Base-by-base conservation (phyloP, 495 filamentous ascomycete genomes). In the Penicillium alfredii region DNA sequence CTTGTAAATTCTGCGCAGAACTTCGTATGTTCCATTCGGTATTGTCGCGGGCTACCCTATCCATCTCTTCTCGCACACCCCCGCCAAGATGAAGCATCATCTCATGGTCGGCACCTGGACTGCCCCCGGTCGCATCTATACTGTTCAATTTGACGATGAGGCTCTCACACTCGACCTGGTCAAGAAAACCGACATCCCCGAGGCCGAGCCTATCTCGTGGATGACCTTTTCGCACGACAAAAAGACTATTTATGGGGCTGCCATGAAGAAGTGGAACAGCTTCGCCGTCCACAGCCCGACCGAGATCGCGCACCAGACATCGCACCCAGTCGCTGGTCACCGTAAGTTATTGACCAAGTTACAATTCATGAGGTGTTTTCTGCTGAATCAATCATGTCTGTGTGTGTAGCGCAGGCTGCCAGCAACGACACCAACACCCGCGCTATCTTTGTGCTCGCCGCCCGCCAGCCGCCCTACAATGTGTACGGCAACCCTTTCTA, bases 401-500 rank as follows among this genome's bases (percentile, higher is more conserved):
- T n/a, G n/a, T n/a, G n/a, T n/a, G 4, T 55, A 88, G 83, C 81
- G 30, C 61, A 71, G 44, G 86, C 86, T 32, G 62, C 75, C 51
- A 76, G 71, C 53, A 58, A 73, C 46, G 76, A 81, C 22, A 84
- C 82, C 43, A 86, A 86, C 61, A 92, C 86, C 8, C 75, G 86
- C 38, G 86, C 86, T 46, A 92, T 92, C 61, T 92, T 92, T 62
- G 71, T 86, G 20, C 77, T 92, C 8, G 80, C 86, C 30, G 84
- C 84, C 13, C 73, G 77, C 47, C 67, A 85, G 44, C 73, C 84
- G 3, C 86, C 86, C 4, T 87, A 82, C 61, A 74, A 74, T 44
- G 84, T 92, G 29, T 92, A 92, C 58, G 79, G 80, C 48, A 88
- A 88, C 59, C 84, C 86, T 23, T 92, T 92, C 66, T 92, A 92